Percentiles rank a stretch among this genome's conserved stretches.
These are phyloP conservation scores for Podaxis sp. DNA, from an alignment of 768 basidiomycete genomes.

Conservation along the genomic window DNA sequence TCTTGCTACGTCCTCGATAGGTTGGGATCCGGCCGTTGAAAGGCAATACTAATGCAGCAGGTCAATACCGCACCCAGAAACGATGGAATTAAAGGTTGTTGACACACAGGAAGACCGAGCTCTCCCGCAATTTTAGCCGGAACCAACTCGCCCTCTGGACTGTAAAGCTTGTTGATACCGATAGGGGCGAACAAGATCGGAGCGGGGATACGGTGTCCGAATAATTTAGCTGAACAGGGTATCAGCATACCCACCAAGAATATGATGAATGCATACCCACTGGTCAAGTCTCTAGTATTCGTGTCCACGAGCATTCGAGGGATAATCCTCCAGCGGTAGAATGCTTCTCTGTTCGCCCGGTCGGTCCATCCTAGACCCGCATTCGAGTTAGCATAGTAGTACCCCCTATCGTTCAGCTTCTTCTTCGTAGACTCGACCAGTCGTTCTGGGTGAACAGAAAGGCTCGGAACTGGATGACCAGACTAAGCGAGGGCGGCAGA, in stretches of 20 bases:
- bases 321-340: conserved; percentile 53
- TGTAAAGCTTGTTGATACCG: conserved; percentile 53
- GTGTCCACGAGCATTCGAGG: conserved; percentile 53
- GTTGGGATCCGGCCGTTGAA: conserved; percentile 47
- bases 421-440: conserved; percentile 20
- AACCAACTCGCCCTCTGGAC: conserved; percentile 42
- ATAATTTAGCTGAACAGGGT: conserved; percentile 32
- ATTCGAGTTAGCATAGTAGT: conserved; percentile 38
- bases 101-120: conserved; percentile 30
- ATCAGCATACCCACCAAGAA: not conserved
- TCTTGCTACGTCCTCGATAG: conserved; percentile 49
- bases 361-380: not conserved
- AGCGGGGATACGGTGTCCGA: conserved; percentile 46
- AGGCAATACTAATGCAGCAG: conserved; percentile 39
- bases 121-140: conserved; percentile 42
- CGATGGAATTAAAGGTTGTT: not conserved
- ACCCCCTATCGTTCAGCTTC: conserved; percentile 38
- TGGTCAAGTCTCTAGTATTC: conserved; percentile 43
- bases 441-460: conserved; percentile 37
- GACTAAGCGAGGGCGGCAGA: not conserved
- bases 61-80: conserved; percentile 11
- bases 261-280: conserved; percentile 21
- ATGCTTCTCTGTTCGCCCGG: not conserved
- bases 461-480: conserved; percentile 16
- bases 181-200: conserved; percentile 57